phyloP scores from a whole-genome alignment of 352 stramenopile genomes.

The Phytophthora quininea region DNA sequence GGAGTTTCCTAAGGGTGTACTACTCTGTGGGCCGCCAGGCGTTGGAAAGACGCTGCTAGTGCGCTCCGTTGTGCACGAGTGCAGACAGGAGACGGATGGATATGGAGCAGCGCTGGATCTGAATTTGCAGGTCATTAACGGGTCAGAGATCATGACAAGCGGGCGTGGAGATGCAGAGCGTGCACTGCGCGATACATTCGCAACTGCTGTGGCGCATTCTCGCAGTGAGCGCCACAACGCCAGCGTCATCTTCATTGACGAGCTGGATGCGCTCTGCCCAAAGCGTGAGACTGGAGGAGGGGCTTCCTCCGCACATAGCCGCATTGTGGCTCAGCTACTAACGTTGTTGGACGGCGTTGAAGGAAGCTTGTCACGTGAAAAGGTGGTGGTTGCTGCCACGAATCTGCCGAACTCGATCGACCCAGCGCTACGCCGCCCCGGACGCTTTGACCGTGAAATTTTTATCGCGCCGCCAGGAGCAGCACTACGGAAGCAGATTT shows the following conservation, averaged over 20 bases:
- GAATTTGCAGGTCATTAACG: constrained; percentile 77
- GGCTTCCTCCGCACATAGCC: constrained; percentile 51
- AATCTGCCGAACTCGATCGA: constrained; percentile 95
- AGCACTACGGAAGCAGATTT: constrained; percentile 61
- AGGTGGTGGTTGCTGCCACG: constrained; percentile 95
- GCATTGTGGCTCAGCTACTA: constrained; percentile 94
- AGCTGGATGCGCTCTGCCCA: constrained; percentile 95
- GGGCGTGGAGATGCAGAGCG: constrained; percentile 74
- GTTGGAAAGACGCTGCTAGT: constrained; percentile 87
- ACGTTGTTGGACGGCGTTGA: constrained; percentile 95
- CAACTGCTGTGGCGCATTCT: constrained; percentile 38
- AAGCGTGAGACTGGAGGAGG: constrained; percentile 78
- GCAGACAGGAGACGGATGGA: constrained; percentile 40
- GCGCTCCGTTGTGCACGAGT: constrained; percentile 66
- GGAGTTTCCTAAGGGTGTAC: constrained; percentile 72
- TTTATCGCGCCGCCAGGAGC: constrained; percentile 58
- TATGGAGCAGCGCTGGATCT: constrained; percentile 34
- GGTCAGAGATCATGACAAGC: constrained; percentile 80
- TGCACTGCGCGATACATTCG: constrained; percentile 67
- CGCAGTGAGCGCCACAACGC: constrained; percentile 38
- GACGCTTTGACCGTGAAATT: constrained; percentile 84
- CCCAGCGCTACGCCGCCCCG: constrained; percentile 71
- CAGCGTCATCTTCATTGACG: constrained; percentile 95
- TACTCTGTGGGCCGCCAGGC: constrained; percentile 78
- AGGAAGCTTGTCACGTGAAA: constrained; percentile 42